Base-by-base conservation (phyloP, 768 basidiomycete genomes). In the Chalciporus chontae region DNA sequence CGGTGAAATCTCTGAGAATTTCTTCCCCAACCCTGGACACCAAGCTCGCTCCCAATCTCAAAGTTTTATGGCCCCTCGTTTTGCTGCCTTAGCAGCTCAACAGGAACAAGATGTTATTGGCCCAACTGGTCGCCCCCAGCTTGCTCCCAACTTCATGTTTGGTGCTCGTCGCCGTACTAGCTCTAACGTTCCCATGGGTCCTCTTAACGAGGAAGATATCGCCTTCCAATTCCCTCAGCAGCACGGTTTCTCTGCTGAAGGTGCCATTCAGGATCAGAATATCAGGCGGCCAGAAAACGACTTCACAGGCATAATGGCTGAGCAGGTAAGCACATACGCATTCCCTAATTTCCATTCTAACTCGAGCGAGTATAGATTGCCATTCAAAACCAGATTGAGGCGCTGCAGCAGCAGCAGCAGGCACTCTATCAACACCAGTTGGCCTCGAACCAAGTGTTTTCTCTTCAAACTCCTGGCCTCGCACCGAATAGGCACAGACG, bases 141-240 rank as follows among this genome's bases (percentile, higher is more conserved):
- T 94, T 34, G 90, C 91, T 10, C 92, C 92, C n/a, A 76, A 77
- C 43, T 95, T 96, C 70, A 91, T 86, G 77, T 96, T 94, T 66
- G 94, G 92, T 43, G 81, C 83, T 48, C 72, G 72, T 57, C 69
- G 72, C 48, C 74, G 75, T 52, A 73, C 82, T 23, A 82, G 78
- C 62, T 69, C 74, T 31, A 66, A 69, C 36, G 71, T 75, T 21
- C 76, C 79, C 11, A 75, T 86, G 70, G 86, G 81, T 4, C 85
- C 87, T 24, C 73, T 88, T 62, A 86, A 78, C 52, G 89, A 91
- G 65, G 91, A 90, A 53, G 90, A 91, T 60, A 69, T 77, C 43
- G 82, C 80, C 34, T 92, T 91, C 70, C 87, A 89, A 60, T 90
- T 92, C 63, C 88, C 89, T 38, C 89, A 87, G 64, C 84, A 84